Percentiles rank a stretch among this genome's conserved stretches.
These are phyloP conservation scores for Diutina scorzettiae DNA, from an alignment of 1,139 yeast genomes.

Conservation along the genomic window DNA sequence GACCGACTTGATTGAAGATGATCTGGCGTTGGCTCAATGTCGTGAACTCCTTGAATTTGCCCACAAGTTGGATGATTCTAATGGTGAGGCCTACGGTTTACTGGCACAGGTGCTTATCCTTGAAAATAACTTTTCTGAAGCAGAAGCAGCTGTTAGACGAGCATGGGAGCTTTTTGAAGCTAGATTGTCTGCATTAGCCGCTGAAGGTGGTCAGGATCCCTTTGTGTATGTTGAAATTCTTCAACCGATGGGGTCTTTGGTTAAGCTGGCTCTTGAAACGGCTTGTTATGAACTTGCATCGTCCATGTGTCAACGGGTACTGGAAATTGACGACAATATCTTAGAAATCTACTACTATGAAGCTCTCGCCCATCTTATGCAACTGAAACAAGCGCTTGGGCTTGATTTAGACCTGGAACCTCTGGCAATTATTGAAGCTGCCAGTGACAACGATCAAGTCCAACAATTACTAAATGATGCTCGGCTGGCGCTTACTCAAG, in stretches of 20 bases:
- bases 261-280: constrained; percentile 68
- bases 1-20: constrained; percentile 97
- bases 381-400: constrained; percentile 27
- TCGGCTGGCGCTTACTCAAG: constrained; percentile 43
- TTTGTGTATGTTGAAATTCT: constrained; percentile 50
- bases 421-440: constrained; percentile 24
- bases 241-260: constrained; percentile 57
- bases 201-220: constrained; percentile 26
- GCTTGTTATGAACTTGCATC: constrained; percentile 57
- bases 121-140: constrained; percentile 35
- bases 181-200: constrained; percentile 37
- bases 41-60: constrained; percentile 60
- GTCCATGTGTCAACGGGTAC: constrained; percentile 46
- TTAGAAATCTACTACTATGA: constrained; percentile 74
- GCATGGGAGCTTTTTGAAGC: constrained; percentile 61
- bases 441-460: constrained; percentile 18
- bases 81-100: constrained; percentile 74
- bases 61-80: constrained; percentile 41
- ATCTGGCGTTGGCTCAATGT: constrained; percentile 75
- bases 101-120: constrained; percentile 85
- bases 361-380: constrained; percentile 60
- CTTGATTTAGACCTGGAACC: constrained; percentile 34
- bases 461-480: constrained; percentile 30
- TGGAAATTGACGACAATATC: constrained; percentile 73
- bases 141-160: constrained; percentile 43